Percentiles rank a stretch among this genome's conserved stretches.
phyloP scores from a whole-genome alignment of 169 alveolate species.

The Sarcocystis neurona region DNA sequence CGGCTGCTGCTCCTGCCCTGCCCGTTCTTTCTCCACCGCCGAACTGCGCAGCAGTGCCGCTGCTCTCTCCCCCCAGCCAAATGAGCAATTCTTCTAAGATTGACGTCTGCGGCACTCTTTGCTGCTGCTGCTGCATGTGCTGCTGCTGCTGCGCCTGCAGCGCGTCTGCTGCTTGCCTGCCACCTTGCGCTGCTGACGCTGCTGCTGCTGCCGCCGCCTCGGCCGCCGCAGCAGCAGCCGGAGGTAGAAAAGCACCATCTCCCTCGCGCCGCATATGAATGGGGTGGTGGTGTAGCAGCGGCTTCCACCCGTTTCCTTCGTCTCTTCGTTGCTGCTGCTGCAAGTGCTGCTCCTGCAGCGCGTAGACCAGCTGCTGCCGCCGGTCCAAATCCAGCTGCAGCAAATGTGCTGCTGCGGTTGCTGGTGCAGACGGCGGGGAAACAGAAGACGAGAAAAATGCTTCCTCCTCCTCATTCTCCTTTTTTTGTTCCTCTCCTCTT shows the following conservation, averaged over 20 bases:
- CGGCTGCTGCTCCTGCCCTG: neutral
- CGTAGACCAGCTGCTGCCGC: neutral
- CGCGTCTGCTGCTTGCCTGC: neutral
- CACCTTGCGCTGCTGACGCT: neutral
- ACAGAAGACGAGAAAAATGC: neutral
- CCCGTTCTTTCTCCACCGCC: neutral
- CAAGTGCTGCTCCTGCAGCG: neutral
- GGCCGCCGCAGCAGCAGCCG: neutral
- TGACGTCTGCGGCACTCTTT: neutral
- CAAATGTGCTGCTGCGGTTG: too few relatives aligned
- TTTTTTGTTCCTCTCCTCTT: neutral
- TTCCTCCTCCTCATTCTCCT: neutral
- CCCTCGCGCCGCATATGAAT: too few relatives aligned
- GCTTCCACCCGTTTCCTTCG: too few relatives aligned
- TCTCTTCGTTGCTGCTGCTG: too few relatives aligned
- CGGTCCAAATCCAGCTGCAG: neutral
- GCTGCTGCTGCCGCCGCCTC: neutral
- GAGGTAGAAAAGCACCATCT: too few relatives aligned
- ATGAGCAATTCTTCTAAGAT: slow-evolving; percentile 2
- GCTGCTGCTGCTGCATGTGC: neutral
- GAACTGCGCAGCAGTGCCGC: too few relatives aligned
- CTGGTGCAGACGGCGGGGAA: too few relatives aligned
- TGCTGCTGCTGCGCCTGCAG: neutral
- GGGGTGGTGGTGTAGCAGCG: too few relatives aligned
- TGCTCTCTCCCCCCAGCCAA: neutral